Base-by-base conservation (phyloP, 495 filamentous ascomycete species). In the Penicillium subrubescens region DNA sequence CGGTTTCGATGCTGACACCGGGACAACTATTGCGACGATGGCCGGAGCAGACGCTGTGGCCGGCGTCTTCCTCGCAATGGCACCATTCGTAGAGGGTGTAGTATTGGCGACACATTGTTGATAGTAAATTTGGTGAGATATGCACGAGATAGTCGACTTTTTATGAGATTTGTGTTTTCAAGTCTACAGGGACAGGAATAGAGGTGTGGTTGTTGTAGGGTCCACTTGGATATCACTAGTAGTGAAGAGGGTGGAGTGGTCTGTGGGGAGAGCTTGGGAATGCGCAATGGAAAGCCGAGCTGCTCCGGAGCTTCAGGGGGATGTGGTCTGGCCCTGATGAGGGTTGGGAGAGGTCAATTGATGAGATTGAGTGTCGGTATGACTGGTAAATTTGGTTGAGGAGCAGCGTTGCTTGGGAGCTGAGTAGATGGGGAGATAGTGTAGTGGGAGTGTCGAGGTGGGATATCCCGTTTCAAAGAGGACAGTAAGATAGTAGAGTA, bases 1-100 rank as follows among this genome's bases (percentile, higher is more conserved):
- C 80, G 10, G 75, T 79, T 50, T 82, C 75, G 31, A 78, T 60
- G 35, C 69, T 73, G 12, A 80, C 57, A 1, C 75, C 75, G 12
- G 75, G 68, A 43, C 79, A 82, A 58, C 57, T 71, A 54, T 73
- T 70, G 55, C 69, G 70, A 11, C 67, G 74, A 57, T 72, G 66
- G 35, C 66, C 63, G 27, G 74, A 57, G 64, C 77, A 79, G 23
- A 72, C 50, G 41, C 67, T 71, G 31, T 74, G 63, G 60, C 78
- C 77, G 19, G 74, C 74, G 29, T 78, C 75, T 67, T 78, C 73
- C 69, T 81, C 75, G 65, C 80, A 82, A 17, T 77, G 75, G 67
- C 80, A 82, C 77, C 77, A 82, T 46, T 71, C 73, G 69, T 81
- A 82, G 7, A 77, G 63, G 46, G 77, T 81, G 67, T 74, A 72